These are phyloP conservation scores for Ceratobasidium sp. DNA, from an alignment of 1,284 basidiomycete genomes.

Conservation along the genomic window DNA sequence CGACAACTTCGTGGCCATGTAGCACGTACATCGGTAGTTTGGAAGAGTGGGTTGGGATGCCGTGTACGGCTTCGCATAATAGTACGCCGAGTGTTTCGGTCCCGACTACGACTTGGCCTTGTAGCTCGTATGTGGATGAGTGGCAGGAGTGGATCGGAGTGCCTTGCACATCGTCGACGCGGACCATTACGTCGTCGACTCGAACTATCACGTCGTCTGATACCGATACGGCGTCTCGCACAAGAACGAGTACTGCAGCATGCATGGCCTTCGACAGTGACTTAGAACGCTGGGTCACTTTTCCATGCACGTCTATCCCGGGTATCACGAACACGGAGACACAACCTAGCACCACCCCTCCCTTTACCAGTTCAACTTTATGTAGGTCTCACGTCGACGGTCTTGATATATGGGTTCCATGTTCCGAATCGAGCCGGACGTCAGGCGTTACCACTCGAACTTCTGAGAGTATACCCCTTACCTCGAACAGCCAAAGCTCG, in stretches of 20 bases:
- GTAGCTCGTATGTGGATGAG: background rate
- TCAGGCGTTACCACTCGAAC: background rate
- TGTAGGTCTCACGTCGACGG: conserved; percentile 3
- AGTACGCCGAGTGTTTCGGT: background rate
- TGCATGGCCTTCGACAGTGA: background rate
- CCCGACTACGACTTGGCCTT: background rate
- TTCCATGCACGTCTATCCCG: conserved; percentile 9
- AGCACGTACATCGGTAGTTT: conserved; percentile 15
- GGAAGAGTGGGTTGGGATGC: conserved; percentile 4
- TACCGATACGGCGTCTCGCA: background rate
- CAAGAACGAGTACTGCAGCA: too few species aligned
- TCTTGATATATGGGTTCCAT: conserved; percentile 14
- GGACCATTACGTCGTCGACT: background rate
- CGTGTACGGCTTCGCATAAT: conserved; percentile 10
- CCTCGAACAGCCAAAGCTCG: background rate
- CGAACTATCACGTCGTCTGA: background rate
- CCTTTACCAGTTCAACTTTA: background rate
- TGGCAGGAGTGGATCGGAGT: conserved; percentile 14
- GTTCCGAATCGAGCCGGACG: background rate
- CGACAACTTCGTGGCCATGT: conserved; percentile 20
- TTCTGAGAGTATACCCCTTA: background rate
- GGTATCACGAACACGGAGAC: conserved; percentile 9
- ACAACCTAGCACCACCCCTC: background rate
- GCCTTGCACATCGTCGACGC: conserved; percentile 22
- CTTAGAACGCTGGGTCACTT: background rate